Evolutionary conservation across 2,329 filamentous ascomycete species (phyloP), one percentile per base, ranked within the genome.

Genomic region (Colletotrichum karsti): DNA sequence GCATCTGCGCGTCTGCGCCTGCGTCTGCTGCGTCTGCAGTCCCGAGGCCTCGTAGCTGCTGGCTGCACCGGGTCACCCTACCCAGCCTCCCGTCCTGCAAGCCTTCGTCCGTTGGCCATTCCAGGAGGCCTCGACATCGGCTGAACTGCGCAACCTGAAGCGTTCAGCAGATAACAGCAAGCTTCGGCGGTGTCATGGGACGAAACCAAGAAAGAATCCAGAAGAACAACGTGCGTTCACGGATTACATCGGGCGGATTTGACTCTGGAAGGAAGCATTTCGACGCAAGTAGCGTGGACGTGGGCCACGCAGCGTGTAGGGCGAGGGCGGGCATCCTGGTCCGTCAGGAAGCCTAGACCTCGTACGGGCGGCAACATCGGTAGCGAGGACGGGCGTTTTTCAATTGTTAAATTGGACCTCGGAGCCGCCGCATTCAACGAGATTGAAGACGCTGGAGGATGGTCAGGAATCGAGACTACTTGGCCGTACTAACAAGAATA

Each of bases 51-150:
- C 33, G 13, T 61, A 54, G 30, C 39, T 39, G 24, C 26, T 50
- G 26, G 46, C 46, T 50, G 58, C 41, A 63, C 50, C 35, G 18
- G 33, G 39, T 13, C 20, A 55, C 50, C 20, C 42, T 37, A 42
- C 59, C 59, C 59, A 67, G 53, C 64, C 58, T 63, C 63, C 37
- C 63, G 28, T 55, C 18, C 50, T 42, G 30, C 42, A 42, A 18
- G 55, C 30, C 35, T 53, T 60, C 46, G 28, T 51, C 37, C 10
- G 20, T 18, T 33, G 57, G 50, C 37, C 30, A 18, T 48, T 41
- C 58, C 18, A 7, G 20, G 13, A 56, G 37, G 24, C 13, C 44
- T 54, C 22, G 24, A 54, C 51, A 51, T 53, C 50, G 37, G 44
- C 60, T 64, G 44, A 48, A 67, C 30, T 46, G 22, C 20, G 39